phyloP scores from a whole-genome alignment of 768 basidiomycete genomes.

The Naganishia vishniacii region DNA sequence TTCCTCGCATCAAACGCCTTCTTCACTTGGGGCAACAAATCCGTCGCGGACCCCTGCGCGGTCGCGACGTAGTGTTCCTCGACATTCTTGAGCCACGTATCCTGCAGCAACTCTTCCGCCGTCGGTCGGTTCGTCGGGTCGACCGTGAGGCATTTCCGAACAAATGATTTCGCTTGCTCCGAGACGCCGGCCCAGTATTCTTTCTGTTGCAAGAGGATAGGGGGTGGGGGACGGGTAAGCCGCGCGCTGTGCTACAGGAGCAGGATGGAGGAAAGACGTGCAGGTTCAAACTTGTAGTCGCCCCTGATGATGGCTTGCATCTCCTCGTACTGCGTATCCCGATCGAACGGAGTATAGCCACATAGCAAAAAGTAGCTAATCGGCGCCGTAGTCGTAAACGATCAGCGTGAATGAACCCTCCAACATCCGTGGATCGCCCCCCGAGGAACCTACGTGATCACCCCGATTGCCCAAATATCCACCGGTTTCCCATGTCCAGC shows the following conservation, averaged over 20 bases:
- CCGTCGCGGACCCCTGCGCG: slow-evolving; percentile 60
- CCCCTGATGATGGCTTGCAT: slow-evolving; percentile 92
- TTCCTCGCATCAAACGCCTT: slow-evolving; percentile 81
- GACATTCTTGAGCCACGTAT: slow-evolving; percentile 65
- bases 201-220: slow-evolving; percentile 26
- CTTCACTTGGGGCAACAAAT: slow-evolving; percentile 83
- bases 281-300: slow-evolving; percentile 85
- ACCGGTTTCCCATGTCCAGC: slow-evolving; percentile 92
- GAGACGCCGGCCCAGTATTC: slow-evolving; percentile 52
- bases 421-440: too few relatives aligned
- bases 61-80: slow-evolving; percentile 67
- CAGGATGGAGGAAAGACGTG: slow-evolving; percentile 31
- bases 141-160: slow-evolving; percentile 71
- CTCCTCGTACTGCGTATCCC: slow-evolving; percentile 70
- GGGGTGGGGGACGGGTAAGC: too few relatives aligned
- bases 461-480: slow-evolving; percentile 96
- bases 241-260: background rate
- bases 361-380: slow-evolving; percentile 76
- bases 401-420: too few relatives aligned
- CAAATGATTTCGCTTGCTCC: slow-evolving; percentile 67
- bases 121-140: slow-evolving; percentile 77
- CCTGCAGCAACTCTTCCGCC: slow-evolving; percentile 65
- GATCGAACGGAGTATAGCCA: slow-evolving; percentile 89
- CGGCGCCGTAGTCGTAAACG: too few relatives aligned
- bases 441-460: slow-evolving; percentile 69